phyloP scores from a whole-genome alignment of 2,329 filamentous ascomycete species.

The Cercospora citrullina region DNA sequence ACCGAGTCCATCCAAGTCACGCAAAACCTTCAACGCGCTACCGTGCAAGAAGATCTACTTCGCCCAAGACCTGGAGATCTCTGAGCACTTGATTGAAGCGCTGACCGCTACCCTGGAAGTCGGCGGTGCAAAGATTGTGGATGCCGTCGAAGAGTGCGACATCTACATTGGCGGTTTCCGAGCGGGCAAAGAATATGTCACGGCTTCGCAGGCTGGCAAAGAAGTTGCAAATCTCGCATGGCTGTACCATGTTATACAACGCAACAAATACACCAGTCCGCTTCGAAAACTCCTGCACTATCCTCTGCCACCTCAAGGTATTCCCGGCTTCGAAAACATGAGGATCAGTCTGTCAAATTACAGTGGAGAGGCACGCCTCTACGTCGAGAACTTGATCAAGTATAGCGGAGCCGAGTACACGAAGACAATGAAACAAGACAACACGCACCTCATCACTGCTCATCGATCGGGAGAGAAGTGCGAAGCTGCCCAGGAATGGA shows the following conservation, averaged over 20 bases:
- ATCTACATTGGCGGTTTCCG: slow-evolving; percentile 87
- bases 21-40: slow-evolving; percentile 69
- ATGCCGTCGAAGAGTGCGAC: slow-evolving; percentile 67
- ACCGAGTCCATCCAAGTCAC: slow-evolving; percentile 44
- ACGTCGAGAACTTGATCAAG: slow-evolving; percentile 85
- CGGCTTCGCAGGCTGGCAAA: slow-evolving; percentile 73
- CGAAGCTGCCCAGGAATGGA: slow-evolving; percentile 88
- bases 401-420: slow-evolving; percentile 87
- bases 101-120: slow-evolving; percentile 69
- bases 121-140: slow-evolving; percentile 69
- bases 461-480: slow-evolving; percentile 90
- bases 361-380: slow-evolving; percentile 87
- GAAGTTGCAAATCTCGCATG: slow-evolving; percentile 90
- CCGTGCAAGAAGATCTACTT: slow-evolving; percentile 75
- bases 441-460: slow-evolving; percentile 92
- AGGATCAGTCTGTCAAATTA: slow-evolving; percentile 95
- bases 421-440: slow-evolving; percentile 91
- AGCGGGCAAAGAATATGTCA: slow-evolving; percentile 74
- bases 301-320: slow-evolving; percentile 72
- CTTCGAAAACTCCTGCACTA: slow-evolving; percentile 84
- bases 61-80: slow-evolving; percentile 70
- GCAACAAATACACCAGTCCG: slow-evolving; percentile 86
- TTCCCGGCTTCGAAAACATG: slow-evolving; percentile 74
- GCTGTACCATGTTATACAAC: slow-evolving; percentile 88
- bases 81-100: slow-evolving; percentile 63